Evolutionary conservation across 1,284 basidiomycete genomes (phyloP).

Genomic region (Vanrija sp.): DNA sequence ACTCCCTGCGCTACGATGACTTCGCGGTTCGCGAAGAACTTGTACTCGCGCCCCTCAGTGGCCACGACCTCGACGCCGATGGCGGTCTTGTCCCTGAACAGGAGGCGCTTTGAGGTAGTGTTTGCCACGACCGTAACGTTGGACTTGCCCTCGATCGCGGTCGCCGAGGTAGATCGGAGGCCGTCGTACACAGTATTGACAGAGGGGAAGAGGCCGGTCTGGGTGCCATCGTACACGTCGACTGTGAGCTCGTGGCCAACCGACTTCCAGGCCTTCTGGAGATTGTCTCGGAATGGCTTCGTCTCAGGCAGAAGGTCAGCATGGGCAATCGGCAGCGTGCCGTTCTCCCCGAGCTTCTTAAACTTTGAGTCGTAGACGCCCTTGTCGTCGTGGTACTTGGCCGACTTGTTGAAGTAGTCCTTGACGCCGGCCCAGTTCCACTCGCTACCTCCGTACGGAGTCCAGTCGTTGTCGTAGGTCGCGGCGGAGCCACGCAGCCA

Average conservation of each 20-base stretch:
- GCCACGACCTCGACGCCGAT: conserved; percentile 12
- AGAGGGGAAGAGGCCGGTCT: conserved; percentile 10
- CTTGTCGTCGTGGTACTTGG: conserved; percentile 11
- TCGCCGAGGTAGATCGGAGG: conserved; percentile 7
- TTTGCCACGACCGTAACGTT: conserved; percentile 8
- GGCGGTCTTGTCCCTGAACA: conserved; percentile 10
- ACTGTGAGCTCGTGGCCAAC: conserved; percentile 7
- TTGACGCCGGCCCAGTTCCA: conserved; percentile 10
- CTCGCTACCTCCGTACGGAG: conserved; percentile 3
- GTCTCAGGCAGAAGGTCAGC: conserved; percentile 11
- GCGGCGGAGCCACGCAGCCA: conserved; percentile 59
- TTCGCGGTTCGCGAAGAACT: conserved; percentile 11
- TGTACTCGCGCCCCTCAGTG: conserved; percentile 11
- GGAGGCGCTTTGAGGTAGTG: conserved; percentile 8
- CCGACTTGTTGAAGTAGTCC: conserved; percentile 16
- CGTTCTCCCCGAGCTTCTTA: conserved; percentile 1
- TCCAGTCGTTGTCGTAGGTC: conserved; percentile 57
- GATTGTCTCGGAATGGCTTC: conserved; percentile 12
- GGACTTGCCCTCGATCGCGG: conserved; percentile 8
- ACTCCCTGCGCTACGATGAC: conserved; percentile 14
- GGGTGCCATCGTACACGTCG: conserved; percentile 6
- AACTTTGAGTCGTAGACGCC: conserved; percentile 1
- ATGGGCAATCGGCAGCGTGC: conserved; percentile 8
- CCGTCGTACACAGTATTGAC: conserved; percentile 12
- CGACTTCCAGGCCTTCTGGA: conserved; percentile 9